Evolutionary conservation across 306 rosid species (phyloP).

Genomic region (Ormosia semicastrata): DNA sequence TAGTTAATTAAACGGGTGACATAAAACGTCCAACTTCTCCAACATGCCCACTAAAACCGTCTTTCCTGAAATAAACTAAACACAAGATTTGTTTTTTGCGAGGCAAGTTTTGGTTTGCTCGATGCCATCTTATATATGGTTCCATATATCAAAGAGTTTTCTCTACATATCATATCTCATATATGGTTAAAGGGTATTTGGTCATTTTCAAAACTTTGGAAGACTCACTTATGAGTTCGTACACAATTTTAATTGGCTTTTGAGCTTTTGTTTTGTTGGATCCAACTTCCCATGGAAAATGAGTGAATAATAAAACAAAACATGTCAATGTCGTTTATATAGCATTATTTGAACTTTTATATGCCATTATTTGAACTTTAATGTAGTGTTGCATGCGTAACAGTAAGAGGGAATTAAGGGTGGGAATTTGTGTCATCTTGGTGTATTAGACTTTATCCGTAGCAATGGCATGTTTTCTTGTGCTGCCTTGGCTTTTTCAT

Average conservation of each 20-base stretch:
- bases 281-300: neutral
- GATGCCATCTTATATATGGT: neutral
- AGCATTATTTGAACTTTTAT: neutral
- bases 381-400: neutral
- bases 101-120: neutral
- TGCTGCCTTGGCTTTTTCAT: neutral
- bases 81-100: no score
- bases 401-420: neutral
- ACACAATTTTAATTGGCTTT: neutral
- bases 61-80: no score
- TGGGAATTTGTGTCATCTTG: neutral
- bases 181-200: neutral
- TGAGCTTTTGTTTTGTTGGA: neutral
- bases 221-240: conserved; percentile 5
- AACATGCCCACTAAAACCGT: no score
- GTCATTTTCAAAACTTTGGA: conserved; percentile 5
- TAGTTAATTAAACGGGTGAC: no score
- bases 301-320: neutral
- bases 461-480: neutral
- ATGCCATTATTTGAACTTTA: neutral
- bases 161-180: neutral
- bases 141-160: no score
- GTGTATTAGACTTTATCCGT: neutral
- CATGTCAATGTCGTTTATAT: neutral
- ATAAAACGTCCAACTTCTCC: no score